Conservation (phyloP, 345 rosid genomes). For the Corchorus olitorius region DNA sequence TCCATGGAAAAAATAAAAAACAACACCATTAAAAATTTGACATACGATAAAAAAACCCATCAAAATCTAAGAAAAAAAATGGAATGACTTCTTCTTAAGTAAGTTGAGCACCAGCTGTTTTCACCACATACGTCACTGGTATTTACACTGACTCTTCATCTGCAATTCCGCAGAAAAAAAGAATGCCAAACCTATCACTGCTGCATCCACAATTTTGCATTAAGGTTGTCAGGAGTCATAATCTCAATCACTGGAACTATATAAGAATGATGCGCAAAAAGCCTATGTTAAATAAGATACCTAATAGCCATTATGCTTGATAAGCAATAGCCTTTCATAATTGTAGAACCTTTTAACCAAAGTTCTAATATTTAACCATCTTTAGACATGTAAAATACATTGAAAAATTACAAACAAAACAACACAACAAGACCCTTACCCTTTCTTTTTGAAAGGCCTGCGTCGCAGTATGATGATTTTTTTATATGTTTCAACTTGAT, state of each 20-base stretch:
- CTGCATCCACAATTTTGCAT: slow-evolving; percentile 47
- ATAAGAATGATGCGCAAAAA: too few relatives aligned
- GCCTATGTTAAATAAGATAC: slow-evolving; percentile 14
- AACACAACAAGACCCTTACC: too few relatives aligned
- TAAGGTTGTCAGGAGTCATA: neutral
- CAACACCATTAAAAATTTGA: too few relatives aligned
- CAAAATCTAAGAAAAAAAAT: too few relatives aligned
- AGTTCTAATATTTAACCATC: too few relatives aligned
- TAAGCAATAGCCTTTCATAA: slow-evolving; percentile 62
- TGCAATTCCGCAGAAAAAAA: slow-evolving; percentile 42
- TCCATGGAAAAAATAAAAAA: too few relatives aligned
- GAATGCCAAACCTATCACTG: slow-evolving; percentile 35
- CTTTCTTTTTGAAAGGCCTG: too few relatives aligned
- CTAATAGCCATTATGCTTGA: slow-evolving; percentile 74
- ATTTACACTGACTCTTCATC: slow-evolving; percentile 67
- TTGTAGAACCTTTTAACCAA: slow-evolving; percentile 50
- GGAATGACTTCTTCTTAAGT: slow-evolving; percentile 53
- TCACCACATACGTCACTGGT: slow-evolving; percentile 73
- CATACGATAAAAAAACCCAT: too few relatives aligned
- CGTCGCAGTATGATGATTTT: too few relatives aligned
- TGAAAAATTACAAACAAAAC: too few relatives aligned
- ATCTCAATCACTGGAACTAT: neutral
- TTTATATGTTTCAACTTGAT: too few relatives aligned
- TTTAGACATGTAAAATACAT: too few relatives aligned
- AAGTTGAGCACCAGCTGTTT: slow-evolving; percentile 42